Percentiles rank a stretch among this genome's conserved stretches.
Evolutionary conservation across 2,329 filamentous ascomycete genomes (phyloP).

Genomic region (Paraphaeosphaeria sporulosa): DNA sequence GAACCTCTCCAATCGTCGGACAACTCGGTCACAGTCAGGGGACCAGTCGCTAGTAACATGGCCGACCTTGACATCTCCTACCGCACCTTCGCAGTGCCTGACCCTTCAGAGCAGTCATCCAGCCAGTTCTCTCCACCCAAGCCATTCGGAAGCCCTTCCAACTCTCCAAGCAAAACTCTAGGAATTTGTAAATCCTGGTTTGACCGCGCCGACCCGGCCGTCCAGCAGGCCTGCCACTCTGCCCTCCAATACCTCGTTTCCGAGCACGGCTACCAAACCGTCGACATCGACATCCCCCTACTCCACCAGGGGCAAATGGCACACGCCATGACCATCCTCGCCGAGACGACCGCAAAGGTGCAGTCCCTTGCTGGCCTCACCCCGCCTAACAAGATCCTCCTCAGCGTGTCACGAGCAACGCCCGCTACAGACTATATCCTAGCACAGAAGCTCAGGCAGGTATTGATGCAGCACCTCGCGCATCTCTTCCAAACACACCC

Average conservation of each 20-base stretch:
- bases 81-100: slow-evolving; percentile 76
- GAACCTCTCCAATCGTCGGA: slow-evolving; percentile 67
- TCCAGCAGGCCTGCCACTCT: slow-evolving; percentile 67
- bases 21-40: slow-evolving; percentile 70
- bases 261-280: slow-evolving; percentile 60
- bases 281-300: slow-evolving; percentile 72
- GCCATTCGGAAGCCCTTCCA: slow-evolving; percentile 49
- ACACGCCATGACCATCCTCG: slow-evolving; percentile 79
- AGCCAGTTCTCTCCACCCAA: slow-evolving; percentile 66
- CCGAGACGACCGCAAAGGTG: slow-evolving; percentile 67
- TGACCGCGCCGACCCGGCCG: slow-evolving; percentile 69
- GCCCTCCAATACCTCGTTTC: slow-evolving; percentile 66
- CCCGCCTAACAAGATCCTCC: slow-evolving; percentile 72
- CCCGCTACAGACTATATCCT: slow-evolving; percentile 74
- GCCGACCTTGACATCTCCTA: slow-evolving; percentile 84
- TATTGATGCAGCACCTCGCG: slow-evolving; percentile 81
- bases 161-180: slow-evolving; percentile 63
- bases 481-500: slow-evolving; percentile 74
- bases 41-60: slow-evolving; percentile 78
- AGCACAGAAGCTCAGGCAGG: slow-evolving; percentile 74
- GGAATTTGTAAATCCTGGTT: slow-evolving; percentile 77
- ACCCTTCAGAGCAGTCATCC: slow-evolving; percentile 68
- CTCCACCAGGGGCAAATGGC: slow-evolving; percentile 76
- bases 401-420: slow-evolving; percentile 70
- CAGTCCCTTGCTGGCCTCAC: slow-evolving; percentile 65